These are phyloP conservation scores for Phytopythium oedochilum DNA, from an alignment of 352 stramenopile species.

Conservation along the genomic window DNA sequence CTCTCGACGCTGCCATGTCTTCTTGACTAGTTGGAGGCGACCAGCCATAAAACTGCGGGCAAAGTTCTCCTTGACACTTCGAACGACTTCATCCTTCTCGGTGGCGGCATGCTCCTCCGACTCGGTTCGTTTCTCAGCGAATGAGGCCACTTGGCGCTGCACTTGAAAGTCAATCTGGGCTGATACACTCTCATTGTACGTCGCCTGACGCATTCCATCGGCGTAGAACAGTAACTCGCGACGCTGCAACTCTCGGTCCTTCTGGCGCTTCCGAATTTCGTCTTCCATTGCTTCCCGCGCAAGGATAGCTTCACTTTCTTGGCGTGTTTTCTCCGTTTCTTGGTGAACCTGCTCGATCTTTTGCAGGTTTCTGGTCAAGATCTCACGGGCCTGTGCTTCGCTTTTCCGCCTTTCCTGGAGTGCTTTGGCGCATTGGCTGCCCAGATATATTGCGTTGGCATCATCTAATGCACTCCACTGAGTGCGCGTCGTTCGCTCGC, in stretches of 20 bases:
- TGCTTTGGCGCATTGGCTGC: slow-evolving; percentile 33
- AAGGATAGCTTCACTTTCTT: slow-evolving; percentile 23
- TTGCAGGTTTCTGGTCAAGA: slow-evolving; percentile 27
- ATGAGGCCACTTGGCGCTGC: slow-evolving; percentile 31
- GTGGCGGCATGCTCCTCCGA: background rate
- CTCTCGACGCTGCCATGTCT: slow-evolving; percentile 70
- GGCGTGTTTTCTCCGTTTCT: slow-evolving; percentile 34
- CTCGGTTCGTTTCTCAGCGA: slow-evolving; percentile 11
- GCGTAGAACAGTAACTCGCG: slow-evolving; percentile 39
- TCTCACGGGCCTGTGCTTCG: slow-evolving; percentile 23
- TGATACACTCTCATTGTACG: slow-evolving; percentile 64
- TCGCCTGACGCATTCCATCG: slow-evolving; percentile 51
- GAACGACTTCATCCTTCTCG: slow-evolving; percentile 13
- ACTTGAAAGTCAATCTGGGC: slow-evolving; percentile 68
- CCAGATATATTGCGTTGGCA: slow-evolving; percentile 45
- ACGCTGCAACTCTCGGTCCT: slow-evolving; percentile 27
- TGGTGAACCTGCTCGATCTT: slow-evolving; percentile 36
- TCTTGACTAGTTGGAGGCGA: slow-evolving; percentile 48
- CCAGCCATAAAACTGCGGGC: slow-evolving; percentile 49
- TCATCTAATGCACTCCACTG: slow-evolving; percentile 38
- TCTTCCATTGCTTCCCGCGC: slow-evolving; percentile 34
- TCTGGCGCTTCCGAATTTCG: slow-evolving; percentile 21
- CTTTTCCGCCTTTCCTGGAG: slow-evolving; percentile 28
- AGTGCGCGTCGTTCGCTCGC: background rate
- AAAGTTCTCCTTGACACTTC: slow-evolving; percentile 50